These are phyloP conservation scores for Linum usitatissimum DNA, from an alignment of 345 rosid genomes.

Conservation along the genomic window DNA sequence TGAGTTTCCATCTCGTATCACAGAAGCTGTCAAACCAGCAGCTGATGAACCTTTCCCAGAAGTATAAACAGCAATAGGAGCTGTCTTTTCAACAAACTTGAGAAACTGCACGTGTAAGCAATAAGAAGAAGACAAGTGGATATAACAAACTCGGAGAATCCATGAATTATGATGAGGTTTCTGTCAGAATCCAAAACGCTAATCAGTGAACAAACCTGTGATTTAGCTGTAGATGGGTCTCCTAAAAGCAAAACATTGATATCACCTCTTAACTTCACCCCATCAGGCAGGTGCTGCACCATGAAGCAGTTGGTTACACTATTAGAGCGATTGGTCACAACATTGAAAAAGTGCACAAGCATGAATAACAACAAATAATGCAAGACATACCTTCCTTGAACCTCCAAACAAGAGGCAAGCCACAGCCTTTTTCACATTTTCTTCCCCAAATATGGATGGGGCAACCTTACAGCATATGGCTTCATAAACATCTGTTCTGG, in stretches of 20 bases:
- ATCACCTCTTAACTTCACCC: constrained; percentile 91
- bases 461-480: constrained; percentile 71
- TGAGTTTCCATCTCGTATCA: constrained; percentile 71
- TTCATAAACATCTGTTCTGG: constrained; percentile 45
- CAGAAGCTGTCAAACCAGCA: constrained; percentile 97
- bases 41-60: constrained; percentile 98
- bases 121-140: constrained; percentile 16
- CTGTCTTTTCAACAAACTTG: constrained; percentile 93
- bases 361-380: neutral
- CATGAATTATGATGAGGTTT: neutral
- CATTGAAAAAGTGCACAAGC: neutral
- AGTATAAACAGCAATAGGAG: constrained; percentile 93
- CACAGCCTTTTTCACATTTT: constrained; percentile 79
- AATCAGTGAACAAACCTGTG: constrained; percentile 45
- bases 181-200: too few relatives aligned
- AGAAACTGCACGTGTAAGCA: constrained; percentile 48
- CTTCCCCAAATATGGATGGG: constrained; percentile 90
- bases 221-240: constrained; percentile 96
- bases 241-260: constrained; percentile 89
- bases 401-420: constrained; percentile 97
- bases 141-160: neutral
- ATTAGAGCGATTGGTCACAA: constrained; percentile 7
- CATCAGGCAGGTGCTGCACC: constrained; percentile 71
- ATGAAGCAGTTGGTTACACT: too few relatives aligned
- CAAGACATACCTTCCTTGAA: constrained; percentile 57